Base-by-base conservation (phyloP, 2,329 filamentous ascomycete species). In the Neofusicoccum cordaticola region DNA sequence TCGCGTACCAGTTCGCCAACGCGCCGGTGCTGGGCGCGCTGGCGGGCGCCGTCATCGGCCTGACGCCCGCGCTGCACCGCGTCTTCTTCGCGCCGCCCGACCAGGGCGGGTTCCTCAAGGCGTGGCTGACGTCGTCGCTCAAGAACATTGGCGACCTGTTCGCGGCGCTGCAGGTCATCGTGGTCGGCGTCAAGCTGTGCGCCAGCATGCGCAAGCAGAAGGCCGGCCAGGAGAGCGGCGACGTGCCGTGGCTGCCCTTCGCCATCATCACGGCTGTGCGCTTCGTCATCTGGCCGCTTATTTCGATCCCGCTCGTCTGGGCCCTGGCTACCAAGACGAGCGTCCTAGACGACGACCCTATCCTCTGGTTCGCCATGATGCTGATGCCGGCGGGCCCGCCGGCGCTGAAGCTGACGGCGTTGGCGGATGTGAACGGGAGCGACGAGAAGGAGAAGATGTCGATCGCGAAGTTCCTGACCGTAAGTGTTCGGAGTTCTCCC, bases 341-440 rank as follows among this genome's bases (percentile, higher is more conserved):
- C 0, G 44, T 85, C 2, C 70, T 90, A 2, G 56, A 52, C 5
- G 69, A 78, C 2, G 88, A 90, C 70, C 87, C 87, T 0, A 84
- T 90, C 68, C 74, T 90, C 37, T 90, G 86, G 86, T 90, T 90
- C 69, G 80, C 77, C 2, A 81, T 87, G 82, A 87, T 87, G 84
- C 70, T 86, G 34, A 86, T 86, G 81, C 83, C 85, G 0, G 79
- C 80, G 0, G 84, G 85, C 0, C 84, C 84, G 19, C 82, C 83
- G 1, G 83, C 84, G 0, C 78, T 86, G 80, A 83, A 84, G 35
- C 75, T 84, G 52, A 81, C 81, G 5, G 82, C 82, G 0, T 71
- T 86, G 27, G 81, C 83, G 3, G 83, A 85, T 63, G 75, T 85
- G 1, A 78, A 78, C 27, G 79, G 78, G 4, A 75, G 75, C n/a